phyloP scores from a whole-genome alignment of 768 basidiomycete species.

The Mycena albidolilacea region DNA sequence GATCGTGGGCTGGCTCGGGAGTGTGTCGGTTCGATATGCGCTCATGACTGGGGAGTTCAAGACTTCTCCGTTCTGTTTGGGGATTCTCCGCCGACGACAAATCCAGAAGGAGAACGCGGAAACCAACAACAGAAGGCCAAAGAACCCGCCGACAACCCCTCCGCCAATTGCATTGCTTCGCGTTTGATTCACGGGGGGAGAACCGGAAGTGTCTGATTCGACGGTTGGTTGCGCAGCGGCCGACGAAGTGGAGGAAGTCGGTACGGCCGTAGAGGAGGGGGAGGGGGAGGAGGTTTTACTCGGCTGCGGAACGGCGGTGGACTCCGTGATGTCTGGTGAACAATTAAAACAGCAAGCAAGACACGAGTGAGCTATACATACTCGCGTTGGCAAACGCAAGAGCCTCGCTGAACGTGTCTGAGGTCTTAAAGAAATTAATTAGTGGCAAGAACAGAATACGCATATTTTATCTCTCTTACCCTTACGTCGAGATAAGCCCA shows the following conservation, averaged over 20 bases:
- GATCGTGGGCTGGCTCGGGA: conserved; percentile 26
- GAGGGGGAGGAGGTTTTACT: conserved; percentile 40
- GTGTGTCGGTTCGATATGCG: conserved; percentile 29
- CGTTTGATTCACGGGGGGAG: conserved; percentile 34
- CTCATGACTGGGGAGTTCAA: conserved; percentile 44
- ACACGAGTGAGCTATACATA: conserved; percentile 38
- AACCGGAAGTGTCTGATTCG: conserved; percentile 44
- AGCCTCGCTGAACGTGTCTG: conserved; percentile 56
- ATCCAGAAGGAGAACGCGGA: conserved; percentile 44
- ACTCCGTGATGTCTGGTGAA: conserved; percentile 58
- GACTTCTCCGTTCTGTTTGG: conserved; percentile 36
- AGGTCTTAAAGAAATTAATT: conserved; percentile 44
- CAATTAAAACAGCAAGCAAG: neutral
- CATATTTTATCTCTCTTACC: conserved; percentile 43
- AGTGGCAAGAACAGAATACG: neutral
- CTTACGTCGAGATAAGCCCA: conserved; percentile 76
- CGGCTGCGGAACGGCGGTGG: conserved; percentile 53
- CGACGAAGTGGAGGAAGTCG: conserved; percentile 35
- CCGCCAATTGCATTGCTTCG: conserved; percentile 58
- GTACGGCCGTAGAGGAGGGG: conserved; percentile 33
- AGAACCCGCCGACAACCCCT: conserved; percentile 57
- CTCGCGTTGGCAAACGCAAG: conserved; percentile 51
- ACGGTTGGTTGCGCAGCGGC: conserved; percentile 31
- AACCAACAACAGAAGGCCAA: conserved; percentile 55
- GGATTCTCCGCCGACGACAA: conserved; percentile 23